These are phyloP conservation scores for Triticum aestivum DNA, from an alignment of 176 grass and related monocot species.

Conservation along the genomic window IWGSC_CS_RefSeq_v2.1 NC_057806.1:576948993-576949492, in stretches of 20 bases:
- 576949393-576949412: conserved; percentile 46
- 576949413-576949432: conserved; percentile 58
- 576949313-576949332: background rate
- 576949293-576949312: background rate
- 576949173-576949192: background rate
- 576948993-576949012: background rate
- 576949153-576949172: background rate
- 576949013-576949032: background rate
- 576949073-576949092: background rate
- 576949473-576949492: conserved; percentile 24
- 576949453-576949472: conserved; percentile 46
- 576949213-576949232: conserved; percentile 41
- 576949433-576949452: conserved; percentile 52
- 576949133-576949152: background rate
- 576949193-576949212: background rate
- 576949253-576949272: conserved; percentile 34
- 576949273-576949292: conserved; percentile 29
- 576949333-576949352: background rate
- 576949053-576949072: background rate
- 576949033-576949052: background rate
- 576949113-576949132: background rate
- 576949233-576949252: conserved; percentile 67
- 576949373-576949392: conserved; percentile 33
- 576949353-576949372: background rate
- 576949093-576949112: background rate